Evolutionary conservation across 2,329 filamentous ascomycete species (phyloP).

Genomic region (Colletotrichum chlorophyti): DNA sequence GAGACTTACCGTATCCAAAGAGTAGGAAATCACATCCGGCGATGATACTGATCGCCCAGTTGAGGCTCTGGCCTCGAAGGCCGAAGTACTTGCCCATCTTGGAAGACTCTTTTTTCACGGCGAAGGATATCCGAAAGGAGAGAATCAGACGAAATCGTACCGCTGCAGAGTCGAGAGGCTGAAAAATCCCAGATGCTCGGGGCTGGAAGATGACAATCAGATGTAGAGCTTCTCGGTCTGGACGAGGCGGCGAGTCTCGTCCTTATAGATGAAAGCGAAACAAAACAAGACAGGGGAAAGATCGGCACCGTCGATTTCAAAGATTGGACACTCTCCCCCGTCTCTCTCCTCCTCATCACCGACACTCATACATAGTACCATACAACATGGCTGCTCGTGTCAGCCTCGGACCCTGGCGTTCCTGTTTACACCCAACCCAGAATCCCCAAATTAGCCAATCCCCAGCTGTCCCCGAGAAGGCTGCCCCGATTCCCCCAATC

Average conservation of each 20-base stretch:
- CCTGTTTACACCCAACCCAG: slow-evolving; percentile 26
- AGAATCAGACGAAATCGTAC: too few relatives aligned
- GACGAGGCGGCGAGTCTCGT: slow-evolving; percentile 8
- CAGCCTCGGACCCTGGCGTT: slow-evolving; percentile 21
- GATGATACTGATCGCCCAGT: slow-evolving; percentile 73
- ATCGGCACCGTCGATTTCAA: slow-evolving; percentile 24
- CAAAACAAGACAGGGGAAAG: slow-evolving; percentile 6
- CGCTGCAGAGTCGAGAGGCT: neutral
- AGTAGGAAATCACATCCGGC: slow-evolving; percentile 76
- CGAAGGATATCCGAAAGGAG: slow-evolving; percentile 5
- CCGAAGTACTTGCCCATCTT: slow-evolving; percentile 60
- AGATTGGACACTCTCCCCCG: neutral
- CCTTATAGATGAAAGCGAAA: slow-evolving; percentile 26
- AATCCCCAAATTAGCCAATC: slow-evolving; percentile 21
- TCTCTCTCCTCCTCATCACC: neutral
- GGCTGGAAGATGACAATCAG: neutral
- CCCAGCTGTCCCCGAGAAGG: slow-evolving; percentile 15
- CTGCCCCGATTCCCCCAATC: slow-evolving; percentile 27
- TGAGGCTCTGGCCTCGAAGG: slow-evolving; percentile 69
- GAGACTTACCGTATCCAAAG: slow-evolving; percentile 57
- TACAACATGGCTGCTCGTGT: slow-evolving; percentile 13
- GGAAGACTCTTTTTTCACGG: slow-evolving; percentile 18
- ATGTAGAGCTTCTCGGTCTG: neutral
- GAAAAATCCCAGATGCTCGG: neutral
- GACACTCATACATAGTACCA: slow-evolving; percentile 5